Percentiles rank a stretch among this genome's conserved stretches.
Evolutionary conservation across 176 grass and related monocot genomes (phyloP).

Genomic region (barley (Hordeum vulgare)): DNA sequence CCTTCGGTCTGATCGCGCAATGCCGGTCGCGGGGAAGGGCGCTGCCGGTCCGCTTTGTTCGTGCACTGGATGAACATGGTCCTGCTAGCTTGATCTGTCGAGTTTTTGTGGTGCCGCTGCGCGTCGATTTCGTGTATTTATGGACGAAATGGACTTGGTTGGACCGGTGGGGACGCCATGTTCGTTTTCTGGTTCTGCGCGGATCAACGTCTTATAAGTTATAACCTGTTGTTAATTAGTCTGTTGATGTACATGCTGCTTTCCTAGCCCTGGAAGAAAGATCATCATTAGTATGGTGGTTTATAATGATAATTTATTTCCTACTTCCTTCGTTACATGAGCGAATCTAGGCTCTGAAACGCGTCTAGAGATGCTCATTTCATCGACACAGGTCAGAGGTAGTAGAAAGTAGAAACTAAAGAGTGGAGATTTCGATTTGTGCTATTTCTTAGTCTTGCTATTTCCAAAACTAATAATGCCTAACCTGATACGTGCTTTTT

Average conservation of each 20-base stretch:
- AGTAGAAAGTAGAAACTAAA: not conserved
- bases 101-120: not conserved
- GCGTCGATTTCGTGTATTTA: conserved; percentile 35
- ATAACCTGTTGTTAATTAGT: not conserved
- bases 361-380: too few species aligned
- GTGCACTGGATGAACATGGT: not conserved
- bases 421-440: not conserved
- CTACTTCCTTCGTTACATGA: too few species aligned
- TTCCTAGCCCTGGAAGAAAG: not conserved
- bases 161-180: not conserved
- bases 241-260: not conserved
- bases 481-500: too few species aligned
- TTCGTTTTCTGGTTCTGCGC: not conserved
- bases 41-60: not conserved
- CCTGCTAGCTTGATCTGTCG: conserved; percentile 4
- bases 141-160: not conserved
- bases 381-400: too few species aligned
- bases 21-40: too few species aligned
- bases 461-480: too few species aligned
- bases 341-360: too few species aligned
- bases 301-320: not conserved
- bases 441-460: not conserved
- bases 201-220: not conserved
- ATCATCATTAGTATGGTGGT: not conserved
- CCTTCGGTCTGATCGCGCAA: conserved; percentile 38